These are phyloP conservation scores for Annulohypoxylon stygium DNA, from an alignment of 495 filamentous ascomycete genomes.

Conservation along the genomic window DNA sequence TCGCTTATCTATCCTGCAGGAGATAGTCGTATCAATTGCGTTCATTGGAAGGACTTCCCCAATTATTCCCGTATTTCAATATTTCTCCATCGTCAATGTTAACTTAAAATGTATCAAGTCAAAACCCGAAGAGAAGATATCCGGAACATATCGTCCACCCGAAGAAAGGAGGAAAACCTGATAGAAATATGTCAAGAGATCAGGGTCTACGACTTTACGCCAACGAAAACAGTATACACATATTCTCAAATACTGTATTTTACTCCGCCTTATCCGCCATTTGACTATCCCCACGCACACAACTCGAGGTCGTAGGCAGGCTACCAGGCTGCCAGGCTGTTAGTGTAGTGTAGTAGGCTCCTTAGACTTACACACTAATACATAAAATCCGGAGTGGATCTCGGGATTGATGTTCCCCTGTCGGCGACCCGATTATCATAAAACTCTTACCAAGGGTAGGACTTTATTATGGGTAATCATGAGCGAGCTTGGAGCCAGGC, in stretches of 20 bases:
- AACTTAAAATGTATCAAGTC: neutral
- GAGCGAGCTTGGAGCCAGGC: neutral
- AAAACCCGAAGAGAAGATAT: neutral
- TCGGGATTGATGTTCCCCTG: slow-evolving; percentile 12
- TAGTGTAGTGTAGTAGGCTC: no score
- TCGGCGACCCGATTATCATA: slow-evolving; percentile 40
- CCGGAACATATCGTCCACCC: neutral
- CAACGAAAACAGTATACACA: neutral
- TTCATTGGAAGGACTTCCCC: neutral
- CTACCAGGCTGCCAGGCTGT: no score
- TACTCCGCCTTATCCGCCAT: slow-evolving; percentile 5
- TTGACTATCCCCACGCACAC: slow-evolving; percentile 4
- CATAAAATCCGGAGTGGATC: slow-evolving; percentile 23
- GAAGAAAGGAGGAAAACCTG: neutral
- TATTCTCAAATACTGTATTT: neutral
- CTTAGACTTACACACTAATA: neutral
- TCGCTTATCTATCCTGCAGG: slow-evolving; percentile 4
- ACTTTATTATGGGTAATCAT: neutral
- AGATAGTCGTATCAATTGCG: neutral
- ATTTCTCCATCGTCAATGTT: neutral
- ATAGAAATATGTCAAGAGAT: neutral
- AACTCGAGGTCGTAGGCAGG: no score
- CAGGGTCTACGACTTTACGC: neutral
- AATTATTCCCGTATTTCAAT: neutral
- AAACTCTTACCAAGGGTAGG: slow-evolving; percentile 30